Conservation (phyloP, 305 asterid genomes). For the Fraxinus angustifolia region DNA sequence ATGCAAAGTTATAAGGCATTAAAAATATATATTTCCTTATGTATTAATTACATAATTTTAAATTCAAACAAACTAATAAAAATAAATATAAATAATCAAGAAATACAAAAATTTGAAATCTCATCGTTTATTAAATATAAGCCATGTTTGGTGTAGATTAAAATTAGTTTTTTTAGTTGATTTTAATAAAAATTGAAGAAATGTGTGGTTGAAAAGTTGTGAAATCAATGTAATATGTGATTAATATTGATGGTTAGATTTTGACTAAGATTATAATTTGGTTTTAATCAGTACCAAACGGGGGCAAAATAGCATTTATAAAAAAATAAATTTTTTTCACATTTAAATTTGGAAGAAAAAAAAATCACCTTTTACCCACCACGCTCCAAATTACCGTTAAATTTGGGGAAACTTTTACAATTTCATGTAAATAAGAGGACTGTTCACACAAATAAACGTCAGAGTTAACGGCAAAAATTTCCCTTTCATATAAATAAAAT, state of each 20-base stretch:
- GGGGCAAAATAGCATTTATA: not conserved
- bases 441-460: slow-evolving; percentile 18
- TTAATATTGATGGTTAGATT: too few species aligned
- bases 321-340: not conserved
- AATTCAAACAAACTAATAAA: not conserved
- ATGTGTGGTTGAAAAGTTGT: too few species aligned
- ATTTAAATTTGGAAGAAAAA: not conserved
- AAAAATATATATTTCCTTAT: not conserved
- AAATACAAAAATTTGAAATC: not conserved
- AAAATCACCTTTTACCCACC: not conserved
- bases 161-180: too few species aligned
- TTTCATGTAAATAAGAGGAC: slow-evolving; percentile 24
- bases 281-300: too few species aligned
- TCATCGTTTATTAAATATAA: too few species aligned
- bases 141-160: too few species aligned
- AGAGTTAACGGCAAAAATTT: slow-evolving; percentile 40
- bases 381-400: not conserved
- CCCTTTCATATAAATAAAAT: slow-evolving; percentile 1
- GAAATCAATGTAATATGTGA: too few species aligned
- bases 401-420: slow-evolving; percentile 23
- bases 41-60: not conserved
- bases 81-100: not conserved
- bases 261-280: too few species aligned
- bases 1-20: not conserved
- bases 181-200: too few species aligned